Evolutionary conservation across 2,329 filamentous ascomycete species (phyloP).

Genomic region (Fusarium decemcellulare): DNA sequence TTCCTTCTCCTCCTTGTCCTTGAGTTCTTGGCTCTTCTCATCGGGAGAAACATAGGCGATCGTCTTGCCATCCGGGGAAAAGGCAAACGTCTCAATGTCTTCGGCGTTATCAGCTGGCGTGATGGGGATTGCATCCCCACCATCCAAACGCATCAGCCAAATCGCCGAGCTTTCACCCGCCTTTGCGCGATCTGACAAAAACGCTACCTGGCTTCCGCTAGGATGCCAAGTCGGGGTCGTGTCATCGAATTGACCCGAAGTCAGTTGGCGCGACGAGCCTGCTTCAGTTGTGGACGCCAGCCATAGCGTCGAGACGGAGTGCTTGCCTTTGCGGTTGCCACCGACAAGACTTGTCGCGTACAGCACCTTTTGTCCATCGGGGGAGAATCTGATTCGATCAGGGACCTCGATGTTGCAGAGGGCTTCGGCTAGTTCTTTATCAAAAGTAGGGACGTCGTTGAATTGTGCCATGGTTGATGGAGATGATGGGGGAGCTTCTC

Average conservation of each 20-base stretch:
- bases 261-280: conserved; percentile 18
- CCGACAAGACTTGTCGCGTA: conserved; percentile 16
- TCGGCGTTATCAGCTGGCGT: conserved; percentile 30
- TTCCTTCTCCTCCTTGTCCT: conserved; percentile 45
- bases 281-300: conserved; percentile 26
- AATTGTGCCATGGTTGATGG: conserved; percentile 16
- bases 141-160: conserved; percentile 34
- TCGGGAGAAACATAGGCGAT: conserved; percentile 38
- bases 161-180: conserved; percentile 47
- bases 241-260: conserved; percentile 14
- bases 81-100: conserved; percentile 18
- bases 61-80: conserved; percentile 23
- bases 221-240: conserved; percentile 20
- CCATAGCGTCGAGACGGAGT: conserved; percentile 31
- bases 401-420: conserved; percentile 35
- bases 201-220: conserved; percentile 7
- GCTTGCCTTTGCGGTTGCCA: conserved; percentile 22
- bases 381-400: conserved; percentile 17
- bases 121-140: conserved; percentile 31
- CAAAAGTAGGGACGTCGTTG: not conserved
- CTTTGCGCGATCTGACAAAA: conserved; percentile 41
- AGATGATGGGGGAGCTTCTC: too few species aligned
- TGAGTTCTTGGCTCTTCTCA: conserved; percentile 18
- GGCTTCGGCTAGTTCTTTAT: conserved; percentile 19
- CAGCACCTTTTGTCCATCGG: conserved; percentile 8